Percentiles rank a stretch among this genome's conserved stretches.
phyloP scores from a whole-genome alignment of 2,329 filamentous ascomycete genomes.

The Exophiala calicioides region DNA sequence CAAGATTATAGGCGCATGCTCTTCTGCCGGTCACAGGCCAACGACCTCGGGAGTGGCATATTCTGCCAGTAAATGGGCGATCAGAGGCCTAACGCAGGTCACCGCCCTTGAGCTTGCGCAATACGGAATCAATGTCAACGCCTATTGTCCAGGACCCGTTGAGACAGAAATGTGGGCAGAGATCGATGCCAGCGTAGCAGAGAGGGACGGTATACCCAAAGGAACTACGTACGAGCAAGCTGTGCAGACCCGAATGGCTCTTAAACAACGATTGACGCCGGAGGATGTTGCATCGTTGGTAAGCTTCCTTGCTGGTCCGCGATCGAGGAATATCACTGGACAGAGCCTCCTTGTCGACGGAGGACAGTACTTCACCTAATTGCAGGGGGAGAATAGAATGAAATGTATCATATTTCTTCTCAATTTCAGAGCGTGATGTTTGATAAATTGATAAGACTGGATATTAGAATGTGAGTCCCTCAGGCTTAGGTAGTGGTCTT shows the following conservation, averaged over 20 bases:
- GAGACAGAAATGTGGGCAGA: slow-evolving; percentile 68
- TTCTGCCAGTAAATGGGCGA: slow-evolving; percentile 65
- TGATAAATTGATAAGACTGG: background rate
- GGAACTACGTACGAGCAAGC: slow-evolving; percentile 53
- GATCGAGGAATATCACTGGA: slow-evolving; percentile 55
- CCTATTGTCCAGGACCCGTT: slow-evolving; percentile 68
- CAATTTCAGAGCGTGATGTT: background rate
- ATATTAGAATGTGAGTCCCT: too few species aligned
- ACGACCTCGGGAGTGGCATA: slow-evolving; percentile 61
- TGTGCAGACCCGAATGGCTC: slow-evolving; percentile 6
- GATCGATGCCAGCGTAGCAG: slow-evolving; percentile 61
- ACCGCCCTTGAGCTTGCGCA: slow-evolving; percentile 66
- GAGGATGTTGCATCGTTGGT: slow-evolving; percentile 16
- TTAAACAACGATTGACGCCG: slow-evolving; percentile 5
- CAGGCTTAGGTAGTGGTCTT: too few species aligned
- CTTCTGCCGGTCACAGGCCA: slow-evolving; percentile 58
- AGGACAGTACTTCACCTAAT: slow-evolving; percentile 37
- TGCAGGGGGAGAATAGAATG: background rate
- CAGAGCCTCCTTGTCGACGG: slow-evolving; percentile 65
- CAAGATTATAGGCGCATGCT: slow-evolving; percentile 57
- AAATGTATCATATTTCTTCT: background rate
- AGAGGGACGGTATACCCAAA: slow-evolving; percentile 51
- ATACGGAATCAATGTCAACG: slow-evolving; percentile 67
- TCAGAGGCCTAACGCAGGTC: slow-evolving; percentile 64
- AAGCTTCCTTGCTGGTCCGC: slow-evolving; percentile 32